Evolutionary conservation across 352 stramenopile genomes (phyloP).

Genomic region (Pythium rishiriense): DNA sequence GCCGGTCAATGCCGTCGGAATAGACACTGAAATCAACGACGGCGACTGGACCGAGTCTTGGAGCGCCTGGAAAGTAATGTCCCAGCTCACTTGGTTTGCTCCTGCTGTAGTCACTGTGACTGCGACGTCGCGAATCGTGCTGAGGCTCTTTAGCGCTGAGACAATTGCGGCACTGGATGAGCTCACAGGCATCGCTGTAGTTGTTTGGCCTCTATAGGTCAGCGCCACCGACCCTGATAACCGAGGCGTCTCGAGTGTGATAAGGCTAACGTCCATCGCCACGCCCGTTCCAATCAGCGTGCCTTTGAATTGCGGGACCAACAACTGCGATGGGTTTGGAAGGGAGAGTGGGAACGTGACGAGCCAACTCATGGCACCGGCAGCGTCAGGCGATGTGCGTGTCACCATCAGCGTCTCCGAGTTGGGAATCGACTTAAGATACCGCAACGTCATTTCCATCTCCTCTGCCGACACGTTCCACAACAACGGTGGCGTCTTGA

Average conservation of each 20-base stretch:
- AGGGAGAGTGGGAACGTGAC: constrained; percentile 57
- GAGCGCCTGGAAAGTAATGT: constrained; percentile 42
- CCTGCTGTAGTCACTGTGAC: constrained; percentile 11
- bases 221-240: constrained; percentile 50
- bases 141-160: constrained; percentile 28
- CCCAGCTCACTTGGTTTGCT: constrained; percentile 26
- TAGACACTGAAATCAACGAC: constrained; percentile 20
- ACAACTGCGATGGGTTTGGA: constrained; percentile 32
- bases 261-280: constrained; percentile 32
- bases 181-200: constrained; percentile 33
- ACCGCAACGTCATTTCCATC: constrained; percentile 68
- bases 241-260: constrained; percentile 37
- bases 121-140: constrained; percentile 23
- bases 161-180: constrained; percentile 26
- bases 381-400: constrained; percentile 30
- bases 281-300: constrained; percentile 43
- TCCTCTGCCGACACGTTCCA: constrained; percentile 86
- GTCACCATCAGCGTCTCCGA: constrained; percentile 55
- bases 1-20: constrained; percentile 23
- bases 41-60: constrained; percentile 22
- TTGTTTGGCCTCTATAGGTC: constrained; percentile 33
- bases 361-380: constrained; percentile 45
- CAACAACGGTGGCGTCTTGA: constrained; percentile 54
- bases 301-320: constrained; percentile 30
- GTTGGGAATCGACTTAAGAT: constrained; percentile 61